These are phyloP conservation scores for Trichaptum fuscoviolaceum DNA, from an alignment of 768 basidiomycete genomes.

Conservation along the genomic window DNA sequence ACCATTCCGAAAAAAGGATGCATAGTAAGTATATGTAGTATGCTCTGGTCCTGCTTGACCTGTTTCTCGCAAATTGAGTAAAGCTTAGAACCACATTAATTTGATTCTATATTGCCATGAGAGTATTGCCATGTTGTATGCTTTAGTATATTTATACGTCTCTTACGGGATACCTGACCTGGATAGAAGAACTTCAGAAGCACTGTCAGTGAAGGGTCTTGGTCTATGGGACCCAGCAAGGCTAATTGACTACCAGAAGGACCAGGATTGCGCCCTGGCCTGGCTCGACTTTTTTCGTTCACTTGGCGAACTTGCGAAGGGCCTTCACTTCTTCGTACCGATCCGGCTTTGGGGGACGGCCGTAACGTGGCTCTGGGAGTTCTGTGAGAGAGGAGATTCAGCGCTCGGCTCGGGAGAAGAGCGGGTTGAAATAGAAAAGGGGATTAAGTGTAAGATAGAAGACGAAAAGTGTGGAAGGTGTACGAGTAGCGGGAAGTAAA, in stretches of 20 bases:
- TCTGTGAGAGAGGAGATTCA: slow-evolving; percentile 20
- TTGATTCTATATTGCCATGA: no score
- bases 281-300: background rate
- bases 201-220: no score
- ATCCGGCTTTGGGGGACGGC: slow-evolving; percentile 46
- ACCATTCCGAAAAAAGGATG: no score
- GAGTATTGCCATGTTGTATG: no score
- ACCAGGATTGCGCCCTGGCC: background rate
- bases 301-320: background rate
- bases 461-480: background rate
- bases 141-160: no score
- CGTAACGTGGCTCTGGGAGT: slow-evolving; percentile 52
- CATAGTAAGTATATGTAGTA: no score
- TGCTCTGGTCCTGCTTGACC: no score
- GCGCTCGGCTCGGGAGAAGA: background rate
- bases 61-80: no score
- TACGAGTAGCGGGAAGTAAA: background rate
- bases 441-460: background rate
- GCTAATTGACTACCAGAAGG: background rate
- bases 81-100: no score
- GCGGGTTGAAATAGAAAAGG: background rate
- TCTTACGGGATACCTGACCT: no score
- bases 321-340: slow-evolving; percentile 49
- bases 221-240: background rate
- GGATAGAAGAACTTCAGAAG: no score